Conservation (phyloP, 345 rosid genomes). For the Lumnitzera littorea region DNA sequence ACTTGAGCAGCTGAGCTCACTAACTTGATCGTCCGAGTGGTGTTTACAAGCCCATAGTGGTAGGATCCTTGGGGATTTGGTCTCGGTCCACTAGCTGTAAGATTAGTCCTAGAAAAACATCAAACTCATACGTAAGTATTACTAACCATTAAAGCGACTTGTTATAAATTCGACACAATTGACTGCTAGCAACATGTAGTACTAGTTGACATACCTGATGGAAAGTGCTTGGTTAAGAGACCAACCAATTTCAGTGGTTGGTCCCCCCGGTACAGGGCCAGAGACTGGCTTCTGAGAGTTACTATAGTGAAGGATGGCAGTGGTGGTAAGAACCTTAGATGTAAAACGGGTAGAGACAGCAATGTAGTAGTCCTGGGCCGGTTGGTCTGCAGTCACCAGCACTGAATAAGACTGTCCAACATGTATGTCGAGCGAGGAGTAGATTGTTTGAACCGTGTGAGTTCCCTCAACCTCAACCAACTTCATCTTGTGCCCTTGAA, state of each 20-base stretch:
- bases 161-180: too few species aligned
- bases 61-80: conserved; percentile 98
- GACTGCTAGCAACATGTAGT: too few species aligned
- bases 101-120: conserved; percentile 48
- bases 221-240: conserved; percentile 81
- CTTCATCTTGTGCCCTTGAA: conserved; percentile 64
- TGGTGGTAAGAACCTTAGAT: conserved; percentile 27
- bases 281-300: conserved; percentile 37
- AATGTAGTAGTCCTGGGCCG: conserved; percentile 50
- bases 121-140: background rate
- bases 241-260: conserved; percentile 42
- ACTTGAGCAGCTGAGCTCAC: conserved; percentile 54
- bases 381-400: conserved; percentile 74
- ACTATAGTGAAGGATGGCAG: conserved; percentile 57
- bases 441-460: conserved; percentile 63
- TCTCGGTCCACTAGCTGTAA: conserved; percentile 90
- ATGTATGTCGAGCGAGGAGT: conserved; percentile 63
- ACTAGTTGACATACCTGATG: conserved; percentile 29
- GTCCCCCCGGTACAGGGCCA: conserved; percentile 41
- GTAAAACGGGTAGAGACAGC: conserved; percentile 56
- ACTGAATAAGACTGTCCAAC: conserved; percentile 90
- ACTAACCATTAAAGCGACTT: background rate
- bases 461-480: conserved; percentile 93
- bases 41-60: conserved; percentile 69
- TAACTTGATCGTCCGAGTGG: conserved; percentile 49